Percentiles rank a stretch among this genome's conserved stretches.
These are phyloP conservation scores for Boehmeria nivea DNA, from an alignment of 306 rosid species.

Conservation along the genomic window DNA sequence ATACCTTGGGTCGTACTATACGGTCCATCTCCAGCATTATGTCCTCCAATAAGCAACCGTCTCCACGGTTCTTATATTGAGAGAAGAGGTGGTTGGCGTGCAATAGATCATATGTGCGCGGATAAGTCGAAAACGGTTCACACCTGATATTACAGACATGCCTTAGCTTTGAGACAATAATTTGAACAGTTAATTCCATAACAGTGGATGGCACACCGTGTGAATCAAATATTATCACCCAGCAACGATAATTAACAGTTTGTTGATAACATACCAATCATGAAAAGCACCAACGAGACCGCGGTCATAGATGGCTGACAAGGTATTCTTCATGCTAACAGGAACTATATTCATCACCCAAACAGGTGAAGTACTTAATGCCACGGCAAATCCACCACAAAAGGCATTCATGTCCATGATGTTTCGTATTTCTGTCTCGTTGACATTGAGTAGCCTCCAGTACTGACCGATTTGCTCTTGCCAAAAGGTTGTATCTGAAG, in stretches of 20 bases:
- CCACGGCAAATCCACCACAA: slow-evolving; percentile 76
- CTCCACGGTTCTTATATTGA: slow-evolving; percentile 47
- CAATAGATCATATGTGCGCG: slow-evolving; percentile 79
- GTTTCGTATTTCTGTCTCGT: slow-evolving; percentile 60
- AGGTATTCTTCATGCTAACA: slow-evolving; percentile 58
- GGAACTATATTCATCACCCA: slow-evolving; percentile 96
- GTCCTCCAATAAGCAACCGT: slow-evolving; percentile 72
- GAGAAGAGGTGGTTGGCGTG: slow-evolving; percentile 77
- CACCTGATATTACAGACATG: slow-evolving; percentile 54
- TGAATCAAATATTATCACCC: neutral
- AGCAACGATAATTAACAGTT: neutral
- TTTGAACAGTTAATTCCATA: too few species aligned
- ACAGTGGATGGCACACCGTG: too few species aligned
- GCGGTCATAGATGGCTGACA: slow-evolving; percentile 73
- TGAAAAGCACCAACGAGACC: slow-evolving; percentile 78
- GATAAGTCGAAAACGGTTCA: slow-evolving; percentile 90
- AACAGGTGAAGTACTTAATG: slow-evolving; percentile 49
- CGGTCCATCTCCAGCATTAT: slow-evolving; percentile 96
- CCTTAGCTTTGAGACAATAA: slow-evolving; percentile 17
- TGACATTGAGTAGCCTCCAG: slow-evolving; percentile 67
- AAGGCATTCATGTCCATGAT: slow-evolving; percentile 92
- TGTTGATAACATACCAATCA: slow-evolving; percentile 58
- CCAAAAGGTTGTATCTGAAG: slow-evolving; percentile 60
- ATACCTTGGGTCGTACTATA: slow-evolving; percentile 75
- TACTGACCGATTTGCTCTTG: slow-evolving; percentile 59